Percentiles rank a stretch among this genome's conserved stretches.
Conservation (phyloP, 1,284 basidiomycete genomes). For the Leccinum solheimii region DNA sequence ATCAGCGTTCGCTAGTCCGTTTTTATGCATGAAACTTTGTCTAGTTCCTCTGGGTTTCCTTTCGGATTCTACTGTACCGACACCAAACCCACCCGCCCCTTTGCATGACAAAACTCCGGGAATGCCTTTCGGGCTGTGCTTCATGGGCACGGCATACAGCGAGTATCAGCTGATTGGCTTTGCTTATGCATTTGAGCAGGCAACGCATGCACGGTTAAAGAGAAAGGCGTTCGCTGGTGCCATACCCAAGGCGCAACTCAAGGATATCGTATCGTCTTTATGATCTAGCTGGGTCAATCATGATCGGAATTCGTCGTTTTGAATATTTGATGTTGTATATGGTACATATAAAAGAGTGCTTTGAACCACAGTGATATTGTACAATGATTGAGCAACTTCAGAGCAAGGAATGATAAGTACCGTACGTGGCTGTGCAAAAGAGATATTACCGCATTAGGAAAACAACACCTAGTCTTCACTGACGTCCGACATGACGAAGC, state of each 20-base stretch:
- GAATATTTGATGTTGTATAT: neutral
- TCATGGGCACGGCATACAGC: constrained; percentile 52
- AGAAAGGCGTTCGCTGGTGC: constrained; percentile 26
- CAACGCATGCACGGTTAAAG: constrained; percentile 46
- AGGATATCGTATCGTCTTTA: constrained; percentile 19
- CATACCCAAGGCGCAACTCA: constrained; percentile 28
- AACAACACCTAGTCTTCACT: neutral
- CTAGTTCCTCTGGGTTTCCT: constrained; percentile 52
- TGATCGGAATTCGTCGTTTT: neutral
- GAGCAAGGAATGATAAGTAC: neutral
- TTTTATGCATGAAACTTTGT: neutral
- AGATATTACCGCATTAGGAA: neutral
- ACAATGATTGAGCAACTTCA: too few relatives aligned
- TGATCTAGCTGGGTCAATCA: neutral
- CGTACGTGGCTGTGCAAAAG: constrained; percentile 1
- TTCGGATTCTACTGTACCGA: constrained; percentile 30
- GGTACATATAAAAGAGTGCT: neutral
- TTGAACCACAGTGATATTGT: too few relatives aligned
- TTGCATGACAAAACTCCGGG: constrained; percentile 39
- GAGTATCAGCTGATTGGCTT: constrained; percentile 49
- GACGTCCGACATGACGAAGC: constrained; percentile 66
- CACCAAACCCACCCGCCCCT: constrained; percentile 34
- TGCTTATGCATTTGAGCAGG: constrained; percentile 58
- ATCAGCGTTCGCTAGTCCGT: neutral
- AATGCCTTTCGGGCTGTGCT: constrained; percentile 50